These are phyloP conservation scores for Cyberlindnera mississippiensis DNA, from an alignment of 805 yeast species.

Conservation along the genomic window DNA sequence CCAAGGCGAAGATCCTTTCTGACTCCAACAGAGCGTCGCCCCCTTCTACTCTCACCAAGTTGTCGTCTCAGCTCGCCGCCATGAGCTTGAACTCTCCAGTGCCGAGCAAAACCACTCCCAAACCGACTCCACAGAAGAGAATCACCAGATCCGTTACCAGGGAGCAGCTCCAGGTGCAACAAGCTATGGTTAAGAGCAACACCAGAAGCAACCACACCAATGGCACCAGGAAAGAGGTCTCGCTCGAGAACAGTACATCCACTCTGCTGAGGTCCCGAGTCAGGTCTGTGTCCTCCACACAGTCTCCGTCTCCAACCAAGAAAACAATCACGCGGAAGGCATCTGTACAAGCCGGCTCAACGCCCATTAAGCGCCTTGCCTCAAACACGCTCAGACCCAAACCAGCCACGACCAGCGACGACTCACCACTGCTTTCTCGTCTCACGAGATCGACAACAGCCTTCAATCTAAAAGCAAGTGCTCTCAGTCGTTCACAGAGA, in stretches of 20 bases:
- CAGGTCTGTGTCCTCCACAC: not conserved
- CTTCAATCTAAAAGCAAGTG: constrained; percentile 14
- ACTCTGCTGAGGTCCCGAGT: constrained; percentile 5
- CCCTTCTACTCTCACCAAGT: constrained; percentile 21
- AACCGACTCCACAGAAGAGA: too few relatives aligned
- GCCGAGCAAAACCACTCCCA: not conserved
- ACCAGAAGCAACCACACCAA: not conserved
- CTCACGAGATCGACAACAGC: constrained; percentile 26
- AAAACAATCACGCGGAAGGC: constrained; percentile 5
- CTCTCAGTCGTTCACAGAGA: not conserved
- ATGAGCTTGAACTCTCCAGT: constrained; percentile 14
- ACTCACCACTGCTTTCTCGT: constrained; percentile 22
- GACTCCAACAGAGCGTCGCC: constrained; percentile 1
- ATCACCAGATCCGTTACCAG: too few relatives aligned
- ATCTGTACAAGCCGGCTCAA: constrained; percentile 6
- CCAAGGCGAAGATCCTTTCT: not conserved
- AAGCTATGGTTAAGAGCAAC: constrained; percentile 4
- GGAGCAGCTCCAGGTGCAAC: not conserved
- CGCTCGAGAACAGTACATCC: constrained; percentile 9
- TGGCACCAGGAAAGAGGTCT: not conserved
- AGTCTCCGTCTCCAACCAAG: constrained; percentile 5
- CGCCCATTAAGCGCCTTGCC: constrained; percentile 14
- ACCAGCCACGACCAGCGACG: constrained; percentile 6
- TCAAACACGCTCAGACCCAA: constrained; percentile 3
- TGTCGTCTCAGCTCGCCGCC: constrained; percentile 13